These are phyloP conservation scores for Apiotrichum laibachii DNA, from an alignment of 1,284 basidiomycete genomes.

Conservation along the genomic window DNA sequence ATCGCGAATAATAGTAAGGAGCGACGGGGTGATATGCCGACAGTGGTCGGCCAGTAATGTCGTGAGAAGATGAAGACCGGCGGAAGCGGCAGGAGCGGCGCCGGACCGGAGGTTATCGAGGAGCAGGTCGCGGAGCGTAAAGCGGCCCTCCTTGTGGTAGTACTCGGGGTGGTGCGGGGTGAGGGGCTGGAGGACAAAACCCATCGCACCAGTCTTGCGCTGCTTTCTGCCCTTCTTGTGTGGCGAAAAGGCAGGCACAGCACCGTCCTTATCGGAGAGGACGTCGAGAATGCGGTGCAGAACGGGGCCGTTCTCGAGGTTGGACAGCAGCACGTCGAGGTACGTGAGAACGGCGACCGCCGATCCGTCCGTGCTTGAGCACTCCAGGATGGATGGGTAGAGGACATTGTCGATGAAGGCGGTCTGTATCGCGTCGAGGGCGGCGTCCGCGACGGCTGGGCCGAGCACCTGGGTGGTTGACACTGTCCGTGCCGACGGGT, in stretches of 20 bases:
- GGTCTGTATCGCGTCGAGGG: conserved; percentile 75
- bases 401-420: conserved; percentile 90
- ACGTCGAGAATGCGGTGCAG: conserved; percentile 32
- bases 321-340: conserved; percentile 80
- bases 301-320: conserved; percentile 62
- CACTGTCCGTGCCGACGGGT: conserved; percentile 18
- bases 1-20: conserved; percentile 68
- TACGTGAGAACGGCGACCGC: conserved; percentile 97
- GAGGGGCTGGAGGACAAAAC: conserved; percentile 26
- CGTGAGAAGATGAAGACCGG: conserved; percentile 74
- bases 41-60: conserved; percentile 71
- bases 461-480: conserved; percentile 56
- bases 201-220: conserved; percentile 31
- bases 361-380: conserved; percentile 86
- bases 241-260: conserved; percentile 11
- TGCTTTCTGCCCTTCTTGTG: conserved; percentile 10
- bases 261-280: conserved; percentile 36
- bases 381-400: conserved; percentile 90
- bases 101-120: conserved; percentile 70
- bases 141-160: conserved; percentile 78
- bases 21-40: conserved; percentile 61
- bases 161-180: conserved; percentile 29
- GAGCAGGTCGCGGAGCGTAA: conserved; percentile 83
- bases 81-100: conserved; percentile 63
- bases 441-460: conserved; percentile 71